These are phyloP conservation scores for Leishmania turanica DNA, from an alignment of 208 protist genomes.

Conservation along the genomic window DNA sequence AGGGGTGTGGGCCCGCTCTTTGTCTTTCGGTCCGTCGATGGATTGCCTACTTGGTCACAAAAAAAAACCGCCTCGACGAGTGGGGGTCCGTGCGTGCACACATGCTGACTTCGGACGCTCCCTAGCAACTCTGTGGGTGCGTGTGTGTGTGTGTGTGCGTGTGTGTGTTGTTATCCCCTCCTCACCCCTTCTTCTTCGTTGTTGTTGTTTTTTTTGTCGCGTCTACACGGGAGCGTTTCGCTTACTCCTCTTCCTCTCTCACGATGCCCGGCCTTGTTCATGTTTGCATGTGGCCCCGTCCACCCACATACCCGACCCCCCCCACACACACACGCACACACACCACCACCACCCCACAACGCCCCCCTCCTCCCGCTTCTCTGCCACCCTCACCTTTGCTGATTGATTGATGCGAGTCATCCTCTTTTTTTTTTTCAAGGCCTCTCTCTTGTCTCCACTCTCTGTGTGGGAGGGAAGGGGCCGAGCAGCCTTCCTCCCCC, in stretches of 20 bases:
- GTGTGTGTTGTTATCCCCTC: neutral
- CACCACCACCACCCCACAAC: neutral
- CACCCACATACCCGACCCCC: neutral
- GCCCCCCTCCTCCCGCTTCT: neutral
- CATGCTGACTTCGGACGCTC: neutral
- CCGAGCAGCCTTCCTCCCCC: neutral
- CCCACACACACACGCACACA: no score
- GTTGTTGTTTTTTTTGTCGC: neutral
- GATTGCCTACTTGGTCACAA: neutral
- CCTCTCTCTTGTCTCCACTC: neutral
- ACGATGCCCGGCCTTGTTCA: neutral
- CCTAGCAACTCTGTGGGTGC: neutral
- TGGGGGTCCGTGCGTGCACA: neutral
- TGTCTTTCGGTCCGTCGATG: neutral
- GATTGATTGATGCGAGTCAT: neutral
- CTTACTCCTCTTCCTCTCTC: neutral
- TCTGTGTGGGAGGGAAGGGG: neutral
- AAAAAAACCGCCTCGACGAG: neutral
- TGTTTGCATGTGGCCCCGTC: neutral
- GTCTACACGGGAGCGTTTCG: neutral
- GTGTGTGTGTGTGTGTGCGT: neutral
- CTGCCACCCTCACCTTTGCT: no score
- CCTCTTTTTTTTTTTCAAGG: neutral
- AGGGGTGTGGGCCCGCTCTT: neutral
- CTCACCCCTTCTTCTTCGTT: neutral